Evolutionary conservation across 208 protist genomes (phyloP), one percentile per base, ranked within the genome.

Genomic region (Kentomonas sorsogonicus): DNA sequence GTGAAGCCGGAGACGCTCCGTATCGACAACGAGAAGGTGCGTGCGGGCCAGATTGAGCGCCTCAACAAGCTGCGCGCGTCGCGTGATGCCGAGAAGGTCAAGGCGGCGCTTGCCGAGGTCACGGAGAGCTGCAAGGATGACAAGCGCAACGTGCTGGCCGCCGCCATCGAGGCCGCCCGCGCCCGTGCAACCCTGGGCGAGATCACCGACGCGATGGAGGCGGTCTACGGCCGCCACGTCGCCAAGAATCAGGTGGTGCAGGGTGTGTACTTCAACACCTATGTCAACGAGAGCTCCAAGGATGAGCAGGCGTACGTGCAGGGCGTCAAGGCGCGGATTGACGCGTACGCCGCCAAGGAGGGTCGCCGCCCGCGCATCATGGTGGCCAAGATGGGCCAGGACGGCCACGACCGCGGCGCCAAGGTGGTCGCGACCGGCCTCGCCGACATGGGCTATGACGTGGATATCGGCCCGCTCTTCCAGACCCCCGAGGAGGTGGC

Each of bases 361-460:
- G 95, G 96, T 58, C 72, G 96, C 31, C 87, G 91, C 23, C 95
- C 96, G 31, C 83, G 96, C 61, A 96, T 98, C 46, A 81, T 98
- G 26, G 86, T 98, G 5, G 91, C 91, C 11, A 98, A 98, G 69
- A 97, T 98, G 89, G 96, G 96, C 33, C 93, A 98, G 73, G 96
- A 98, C 58, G 95, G 96, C 22, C 96, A 98, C 59, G 96, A 98
- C 65, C 63, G 96, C 38, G 96, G 95, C 20, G 93, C 93, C 13
- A 98, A 98, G 69, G 95, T 98, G 16, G 89, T 99, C 31, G 91
- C 93, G 7, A 94, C 86, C 31, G 94, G 89, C n/a, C 94, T 98
- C 62, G 91, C 96, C 33, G 96, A 98, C 69, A 64, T 99, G 15
- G 91, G 97, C 51, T 99, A 97, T 59, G 97, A 98, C 70, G 92